Base-by-base conservation (phyloP, 768 basidiomycete species). In the Nidularia pulvinata region DNA sequence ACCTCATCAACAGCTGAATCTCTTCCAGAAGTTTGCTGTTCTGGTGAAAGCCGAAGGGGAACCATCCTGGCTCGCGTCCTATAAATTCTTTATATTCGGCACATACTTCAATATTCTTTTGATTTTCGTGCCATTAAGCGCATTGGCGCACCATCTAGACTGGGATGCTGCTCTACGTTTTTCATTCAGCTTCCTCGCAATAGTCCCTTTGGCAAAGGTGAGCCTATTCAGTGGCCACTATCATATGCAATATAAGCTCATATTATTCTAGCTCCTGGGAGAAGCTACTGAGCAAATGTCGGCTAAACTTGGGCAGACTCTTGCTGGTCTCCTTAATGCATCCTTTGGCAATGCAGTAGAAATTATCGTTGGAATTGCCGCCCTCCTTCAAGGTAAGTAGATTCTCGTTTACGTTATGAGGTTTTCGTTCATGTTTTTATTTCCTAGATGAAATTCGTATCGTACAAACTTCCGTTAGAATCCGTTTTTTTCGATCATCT, bases 361-460 rank as follows among this genome's bases (percentile, higher is more conserved):
- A 67, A 90, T 94, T 48, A 94, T 94, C 57, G 91, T 95, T 36
- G 93, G 92, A 42, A 73, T 96, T 56, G 89, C 91, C 49, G 94
- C 94, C 33, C 74, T 97, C 14, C 63, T 86, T 7, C 88, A 92
- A 76, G 85, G 89, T 89, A 52, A 51, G 69, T 56, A 32, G 48
- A 30, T 35, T 36, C 25, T 48, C 16, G 36, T 14, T 53, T 30
- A 9, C 25, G 10, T 19, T 25, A 22, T 19, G 19, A 25, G 46
- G 33, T 22, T 16, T 55, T 50, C 44, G 54, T 55, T 50, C 58
- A 56, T 19, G 60, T 25, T 46, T 35, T n/a, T 42, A 46, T 19
- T 22, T 30, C 39, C 35, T 61, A 89, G 91, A 82, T 52, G 80
- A 97, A 69, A 77, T 95, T 14, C 85, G 90, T 35, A 89, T 97